These are phyloP conservation scores for Dovyalis caffra DNA, from an alignment of 345 rosid genomes.

Conservation along the genomic window DNA sequence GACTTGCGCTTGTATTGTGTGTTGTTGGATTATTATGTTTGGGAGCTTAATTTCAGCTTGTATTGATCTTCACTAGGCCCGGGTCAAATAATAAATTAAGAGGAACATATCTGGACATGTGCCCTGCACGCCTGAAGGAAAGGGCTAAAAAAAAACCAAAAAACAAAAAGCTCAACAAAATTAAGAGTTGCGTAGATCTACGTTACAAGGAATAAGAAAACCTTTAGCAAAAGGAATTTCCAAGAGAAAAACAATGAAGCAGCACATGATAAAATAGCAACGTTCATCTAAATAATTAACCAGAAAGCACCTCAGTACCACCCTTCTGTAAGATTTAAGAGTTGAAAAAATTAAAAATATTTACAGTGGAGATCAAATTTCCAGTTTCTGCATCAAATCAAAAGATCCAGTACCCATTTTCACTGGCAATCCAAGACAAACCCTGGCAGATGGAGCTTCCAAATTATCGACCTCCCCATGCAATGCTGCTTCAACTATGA, in stretches of 20 bases:
- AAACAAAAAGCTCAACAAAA: no score
- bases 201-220: no score
- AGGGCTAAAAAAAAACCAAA: no score
- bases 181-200: no score
- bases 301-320: background rate
- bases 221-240: background rate
- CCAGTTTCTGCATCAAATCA: slow-evolving; percentile 72
- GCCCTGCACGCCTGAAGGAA: no score
- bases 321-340: background rate
- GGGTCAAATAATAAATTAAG: no score
- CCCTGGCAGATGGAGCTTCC: slow-evolving; percentile 84
- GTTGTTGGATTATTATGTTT: no score
- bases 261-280: background rate
- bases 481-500: slow-evolving; percentile 85
- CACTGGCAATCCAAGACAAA: slow-evolving; percentile 88
- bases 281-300: background rate
- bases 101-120: no score
- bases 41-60: no score
- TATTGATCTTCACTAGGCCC: no score
- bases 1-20: no score
- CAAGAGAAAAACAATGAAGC: background rate
- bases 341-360: background rate
- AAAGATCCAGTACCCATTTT: slow-evolving; percentile 92
- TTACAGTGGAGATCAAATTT: slow-evolving; percentile 26
- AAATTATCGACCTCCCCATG: slow-evolving; percentile 65